Evolutionary conservation across 441 rosid genomes (phyloP), one percentile per base, ranked within the genome.

Genomic region (Croton setiger): DNA sequence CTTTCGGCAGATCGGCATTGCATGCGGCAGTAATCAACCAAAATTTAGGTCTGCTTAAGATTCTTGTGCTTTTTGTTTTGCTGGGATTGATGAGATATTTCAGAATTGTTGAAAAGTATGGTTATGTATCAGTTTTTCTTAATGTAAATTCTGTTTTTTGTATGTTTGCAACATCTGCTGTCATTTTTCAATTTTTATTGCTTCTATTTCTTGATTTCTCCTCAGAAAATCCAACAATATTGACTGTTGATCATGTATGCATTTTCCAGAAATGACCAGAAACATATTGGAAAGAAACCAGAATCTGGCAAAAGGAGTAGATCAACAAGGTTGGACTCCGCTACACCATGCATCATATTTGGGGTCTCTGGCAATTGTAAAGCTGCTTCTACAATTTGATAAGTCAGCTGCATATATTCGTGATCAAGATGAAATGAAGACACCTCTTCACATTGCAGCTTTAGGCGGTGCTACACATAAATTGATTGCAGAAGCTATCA

Each of bases 1-100:
- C 73, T 39, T 43, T 35, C 20, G 80, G 73, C 0, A 68, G 63
- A 67, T 74, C 80, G 5, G 69, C 68, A 45, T 37, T 77, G 43
- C 79, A 80, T 17, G 75, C 66, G 9, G 79, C 77, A 4, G 70
- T 20, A 13, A 70, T 63, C 23, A 64, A 44, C 17, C 6, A 49
- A 1, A 33, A 63, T 48, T 23, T 44, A 17, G 65, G 77, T 74
- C 68, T 39, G 43, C 43, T 39, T 37, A 37, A 37, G n/a, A n/a
- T n/a, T n/a, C n/a, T n/a, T n/a, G n/a, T n/a, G n/a, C n/a, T n/a
- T n/a, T n/a, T n/a, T n/a, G n/a, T n/a, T n/a, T n/a, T n/a, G n/a
- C n/a, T n/a, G n/a, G n/a, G n/a, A n/a, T n/a, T n/a, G n/a, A n/a
- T n/a, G n/a, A n/a, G n/a, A n/a, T n/a, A n/a, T n/a, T n/a, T n/a